These are phyloP conservation scores for Diaporthe australafricana DNA, from an alignment of 2,329 filamentous ascomycete species.

Conservation along the genomic window DNA sequence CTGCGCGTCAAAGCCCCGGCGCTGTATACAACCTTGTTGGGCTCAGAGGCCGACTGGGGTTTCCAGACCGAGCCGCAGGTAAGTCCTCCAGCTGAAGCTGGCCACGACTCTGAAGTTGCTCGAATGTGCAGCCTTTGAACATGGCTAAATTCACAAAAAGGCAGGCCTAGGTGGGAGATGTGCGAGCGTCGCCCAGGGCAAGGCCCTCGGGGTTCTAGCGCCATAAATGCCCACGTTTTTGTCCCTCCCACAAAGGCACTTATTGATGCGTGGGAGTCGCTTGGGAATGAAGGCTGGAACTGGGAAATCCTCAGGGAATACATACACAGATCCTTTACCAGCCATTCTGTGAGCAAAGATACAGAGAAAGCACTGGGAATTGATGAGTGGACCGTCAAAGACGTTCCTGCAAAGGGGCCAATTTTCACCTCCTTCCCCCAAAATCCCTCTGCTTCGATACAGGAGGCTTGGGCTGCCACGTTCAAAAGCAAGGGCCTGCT, in stretches of 20 bases:
- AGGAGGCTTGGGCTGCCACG: conserved; percentile 51
- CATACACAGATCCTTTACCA: background rate
- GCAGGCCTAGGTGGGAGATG: background rate
- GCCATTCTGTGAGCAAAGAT: conserved; percentile 36
- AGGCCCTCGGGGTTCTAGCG: conserved; percentile 52
- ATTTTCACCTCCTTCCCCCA: conserved; percentile 53
- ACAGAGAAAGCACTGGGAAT: conserved; percentile 50
- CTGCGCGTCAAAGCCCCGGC: conserved; percentile 51
- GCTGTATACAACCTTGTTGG: conserved; percentile 45
- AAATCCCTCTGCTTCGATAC: background rate
- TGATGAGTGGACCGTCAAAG: background rate
- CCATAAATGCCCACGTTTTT: conserved; percentile 56
- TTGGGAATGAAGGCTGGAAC: conserved; percentile 61
- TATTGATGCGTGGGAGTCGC: conserved; percentile 63
- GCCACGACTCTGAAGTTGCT: too few species aligned
- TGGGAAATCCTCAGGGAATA: conserved; percentile 57
- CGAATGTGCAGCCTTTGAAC: background rate
- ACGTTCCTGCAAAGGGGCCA: conserved; percentile 44
- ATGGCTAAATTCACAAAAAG: background rate
- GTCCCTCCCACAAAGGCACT: conserved; percentile 51
- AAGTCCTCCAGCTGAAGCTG: background rate
- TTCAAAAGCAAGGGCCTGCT: background rate
- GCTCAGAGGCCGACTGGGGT: conserved; percentile 54
- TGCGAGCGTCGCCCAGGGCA: conserved; percentile 41
- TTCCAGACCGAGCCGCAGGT: conserved; percentile 51